A percentile compares a stretch with the other conserved stretches of the same genome.
These are phyloP conservation scores for Salicornia ramosissima DNA, from an alignment of 148 eudicot genomes.

Conservation along the genomic window DNA sequence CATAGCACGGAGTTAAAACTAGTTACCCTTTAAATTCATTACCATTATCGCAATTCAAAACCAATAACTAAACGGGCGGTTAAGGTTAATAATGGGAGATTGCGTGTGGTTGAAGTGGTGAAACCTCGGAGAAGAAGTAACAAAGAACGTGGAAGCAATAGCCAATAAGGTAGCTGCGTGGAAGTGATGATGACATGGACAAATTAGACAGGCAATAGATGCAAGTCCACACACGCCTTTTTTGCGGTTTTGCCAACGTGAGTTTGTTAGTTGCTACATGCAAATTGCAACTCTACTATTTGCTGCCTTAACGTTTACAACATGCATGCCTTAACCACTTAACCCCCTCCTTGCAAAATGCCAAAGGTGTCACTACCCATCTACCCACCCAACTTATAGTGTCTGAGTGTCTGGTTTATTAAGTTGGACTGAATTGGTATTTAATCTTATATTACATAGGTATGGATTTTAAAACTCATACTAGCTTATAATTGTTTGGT, in stretches of 20 bases:
- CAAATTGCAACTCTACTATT: no score
- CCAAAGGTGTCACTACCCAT: conserved; percentile 2
- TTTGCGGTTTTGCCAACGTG: neutral
- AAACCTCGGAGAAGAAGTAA: neutral
- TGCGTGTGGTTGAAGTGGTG: no score
- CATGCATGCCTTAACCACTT: no score
- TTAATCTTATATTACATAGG: no score
- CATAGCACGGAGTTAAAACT: no score
- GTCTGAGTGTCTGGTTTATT: no score
- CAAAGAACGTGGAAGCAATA: neutral
- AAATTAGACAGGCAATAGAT: neutral
- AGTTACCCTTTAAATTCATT: no score
- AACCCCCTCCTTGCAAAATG: neutral
- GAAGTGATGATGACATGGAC: neutral
- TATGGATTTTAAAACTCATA: no score
- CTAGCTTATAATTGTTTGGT: no score
- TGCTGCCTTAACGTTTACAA: neutral
- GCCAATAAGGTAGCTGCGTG: neutral
- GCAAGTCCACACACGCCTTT: neutral
- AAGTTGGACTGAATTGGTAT: no score
- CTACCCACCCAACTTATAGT: neutral
- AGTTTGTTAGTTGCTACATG: neutral
- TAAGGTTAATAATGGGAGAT: no score
- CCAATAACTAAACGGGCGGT: no score
- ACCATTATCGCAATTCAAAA: neutral